Percentiles rank a stretch among this genome's conserved stretches.
Conservation (phyloP, 495 filamentous ascomycete species). For the Daldinia childiae region DNA sequence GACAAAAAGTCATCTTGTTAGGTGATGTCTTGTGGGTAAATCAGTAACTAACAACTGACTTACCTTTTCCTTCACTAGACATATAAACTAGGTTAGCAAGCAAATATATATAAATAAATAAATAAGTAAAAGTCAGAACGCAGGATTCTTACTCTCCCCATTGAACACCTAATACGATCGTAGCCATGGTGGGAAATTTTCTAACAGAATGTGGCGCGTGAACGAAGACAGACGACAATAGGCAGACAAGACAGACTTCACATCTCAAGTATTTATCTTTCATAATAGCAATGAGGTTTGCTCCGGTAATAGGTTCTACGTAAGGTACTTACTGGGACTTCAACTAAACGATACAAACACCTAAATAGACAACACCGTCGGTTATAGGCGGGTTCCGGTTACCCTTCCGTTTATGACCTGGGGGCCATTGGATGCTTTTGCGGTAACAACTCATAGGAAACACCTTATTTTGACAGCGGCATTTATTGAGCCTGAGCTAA, state of each 20-base stretch:
- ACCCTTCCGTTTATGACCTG: neutral
- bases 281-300: constrained; percentile 22
- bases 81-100: constrained; percentile 22
- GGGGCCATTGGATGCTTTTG: neutral
- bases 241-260: neutral
- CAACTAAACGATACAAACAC: neutral
- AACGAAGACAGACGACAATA: neutral
- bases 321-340: neutral
- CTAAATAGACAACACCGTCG: neutral
- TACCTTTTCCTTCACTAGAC: constrained; percentile 36
- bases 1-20: constrained; percentile 15
- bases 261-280: constrained; percentile 23
- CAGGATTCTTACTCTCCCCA: constrained; percentile 38
- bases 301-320: constrained; percentile 16
- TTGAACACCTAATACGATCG: constrained; percentile 36
- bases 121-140: neutral
- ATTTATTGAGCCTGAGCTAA: neutral
- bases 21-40: neutral
- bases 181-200: constrained; percentile 30
- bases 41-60: constrained; percentile 6
- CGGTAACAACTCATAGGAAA: neutral
- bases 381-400: neutral
- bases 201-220: neutral
- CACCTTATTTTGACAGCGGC: neutral
- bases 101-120: neutral